phyloP scores from a whole-genome alignment of 2,329 filamentous ascomycete species.

The Claviceps spartinae region DNA sequence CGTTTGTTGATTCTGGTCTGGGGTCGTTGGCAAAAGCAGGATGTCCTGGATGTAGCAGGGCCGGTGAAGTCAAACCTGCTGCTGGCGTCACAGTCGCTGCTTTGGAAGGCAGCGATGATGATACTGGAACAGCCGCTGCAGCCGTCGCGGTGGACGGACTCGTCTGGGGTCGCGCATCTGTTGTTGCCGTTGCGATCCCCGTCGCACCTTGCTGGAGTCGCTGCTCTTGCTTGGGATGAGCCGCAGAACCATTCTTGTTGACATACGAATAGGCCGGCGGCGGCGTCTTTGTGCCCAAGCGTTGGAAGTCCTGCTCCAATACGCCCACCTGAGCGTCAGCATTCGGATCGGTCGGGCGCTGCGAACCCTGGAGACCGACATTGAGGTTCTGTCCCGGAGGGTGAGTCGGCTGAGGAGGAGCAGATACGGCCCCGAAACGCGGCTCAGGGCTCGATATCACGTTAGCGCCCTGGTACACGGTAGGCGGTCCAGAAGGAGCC shows the following conservation, averaged over 20 bases:
- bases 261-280: slow-evolving; percentile 93
- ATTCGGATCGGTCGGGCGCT: slow-evolving; percentile 13
- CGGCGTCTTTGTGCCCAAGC: slow-evolving; percentile 69
- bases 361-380: neutral
- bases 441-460: slow-evolving; percentile 44
- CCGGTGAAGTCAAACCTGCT: slow-evolving; percentile 29
- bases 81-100: slow-evolving; percentile 5
- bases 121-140: neutral
- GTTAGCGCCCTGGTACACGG: slow-evolving; percentile 76
- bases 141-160: slow-evolving; percentile 8
- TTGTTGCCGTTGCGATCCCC: slow-evolving; percentile 9
- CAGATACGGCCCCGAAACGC: slow-evolving; percentile 26
- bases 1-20: slow-evolving; percentile 35
- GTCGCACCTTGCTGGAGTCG: slow-evolving; percentile 24
- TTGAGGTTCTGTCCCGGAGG: neutral
- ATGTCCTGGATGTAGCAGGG: slow-evolving; percentile 51
- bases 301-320: slow-evolving; percentile 76
- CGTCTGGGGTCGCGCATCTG: slow-evolving; percentile 6
- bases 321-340: slow-evolving; percentile 47
- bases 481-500: slow-evolving; percentile 78
- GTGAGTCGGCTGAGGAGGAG: slow-evolving; percentile 25
- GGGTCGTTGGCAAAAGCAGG: slow-evolving; percentile 85
- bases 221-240: slow-evolving; percentile 73
- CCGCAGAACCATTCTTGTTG: slow-evolving; percentile 33
- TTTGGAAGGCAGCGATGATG: slow-evolving; percentile 3